phyloP scores from a whole-genome alignment of 345 rosid species.

The Raphanus sativus region DNA sequence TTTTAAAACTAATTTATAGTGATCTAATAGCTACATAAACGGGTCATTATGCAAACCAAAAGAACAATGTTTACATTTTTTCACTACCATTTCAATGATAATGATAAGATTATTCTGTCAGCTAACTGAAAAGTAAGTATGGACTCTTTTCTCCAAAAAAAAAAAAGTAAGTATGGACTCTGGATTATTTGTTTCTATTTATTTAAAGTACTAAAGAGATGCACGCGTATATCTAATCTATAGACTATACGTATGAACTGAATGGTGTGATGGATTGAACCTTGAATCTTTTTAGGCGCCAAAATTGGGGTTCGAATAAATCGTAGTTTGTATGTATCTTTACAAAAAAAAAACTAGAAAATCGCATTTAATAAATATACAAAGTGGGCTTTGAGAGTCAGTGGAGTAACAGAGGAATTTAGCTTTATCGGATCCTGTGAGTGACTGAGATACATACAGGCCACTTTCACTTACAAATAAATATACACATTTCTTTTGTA shows the following conservation, averaged over 20 bases:
- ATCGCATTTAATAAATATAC: neutral
- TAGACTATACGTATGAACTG: conserved; percentile 1
- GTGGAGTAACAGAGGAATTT: conserved; percentile 34
- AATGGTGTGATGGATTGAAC: neutral
- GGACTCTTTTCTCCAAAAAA: too few relatives aligned
- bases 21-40: neutral
- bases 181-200: neutral
- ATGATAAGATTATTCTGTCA: neutral
- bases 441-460: conserved; percentile 30
- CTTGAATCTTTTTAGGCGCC: conserved; percentile 28
- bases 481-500: neutral
- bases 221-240: conserved; percentile 15
- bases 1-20: neutral
- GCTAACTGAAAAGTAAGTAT: too few relatives aligned
- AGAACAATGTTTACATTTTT: neutral
- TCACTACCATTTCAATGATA: neutral
- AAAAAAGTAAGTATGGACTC: neutral
- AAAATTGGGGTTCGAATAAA: conserved; percentile 5
- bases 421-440: conserved; percentile 81
- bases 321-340: neutral
- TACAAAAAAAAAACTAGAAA: neutral
- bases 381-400: conserved; percentile 25
- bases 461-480: conserved; percentile 22
- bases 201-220: conserved; percentile 4
- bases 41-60: neutral